Percentiles rank a stretch among this genome's conserved stretches.
Evolutionary conservation across 371 early-diverging fungal species (phyloP).

Genomic region (Blyttiomyces sp.): DNA sequence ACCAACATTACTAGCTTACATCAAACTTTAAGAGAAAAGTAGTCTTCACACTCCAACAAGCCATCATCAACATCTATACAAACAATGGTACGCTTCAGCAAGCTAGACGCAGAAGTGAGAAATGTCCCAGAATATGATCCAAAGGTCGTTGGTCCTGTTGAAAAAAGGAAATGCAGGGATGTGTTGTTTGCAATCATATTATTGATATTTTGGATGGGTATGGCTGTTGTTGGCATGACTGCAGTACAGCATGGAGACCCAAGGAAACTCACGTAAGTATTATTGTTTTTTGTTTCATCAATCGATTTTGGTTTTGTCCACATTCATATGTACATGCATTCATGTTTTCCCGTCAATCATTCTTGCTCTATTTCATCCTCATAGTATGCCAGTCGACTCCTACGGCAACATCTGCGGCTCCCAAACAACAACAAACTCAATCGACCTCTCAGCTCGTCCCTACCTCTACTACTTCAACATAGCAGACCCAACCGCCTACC

Average conservation of each 20-base stretch:
- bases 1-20: too few relatives aligned
- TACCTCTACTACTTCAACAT: conserved; percentile 38
- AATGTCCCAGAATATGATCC: conserved; percentile 10
- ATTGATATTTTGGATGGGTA: conserved; percentile 37
- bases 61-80: too few relatives aligned
- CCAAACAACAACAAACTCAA: conserved; percentile 1
- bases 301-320: neutral
- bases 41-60: too few relatives aligned
- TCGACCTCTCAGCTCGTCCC: conserved; percentile 20
- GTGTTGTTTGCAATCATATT: conserved; percentile 32
- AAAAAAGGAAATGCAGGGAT: conserved; percentile 33
- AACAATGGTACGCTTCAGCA: too few relatives aligned
- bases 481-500: conserved; percentile 3
- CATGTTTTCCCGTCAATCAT: too few relatives aligned
- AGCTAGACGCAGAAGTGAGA: too few relatives aligned
- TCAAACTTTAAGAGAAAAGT: too few relatives aligned
- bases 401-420: conserved; percentile 34
- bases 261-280: conserved; percentile 25
- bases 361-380: neutral
- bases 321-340: too few relatives aligned
- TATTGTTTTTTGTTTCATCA: neutral
- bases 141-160: conserved; percentile 10
- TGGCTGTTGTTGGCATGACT: conserved; percentile 30
- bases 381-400: conserved; percentile 23
- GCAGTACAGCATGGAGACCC: conserved; percentile 36